Percentiles rank a stretch among this genome's conserved stretches.
These are phyloP conservation scores for Coffea humblotiana DNA, from an alignment of 305 asterid species.

Conservation along the genomic window DNA sequence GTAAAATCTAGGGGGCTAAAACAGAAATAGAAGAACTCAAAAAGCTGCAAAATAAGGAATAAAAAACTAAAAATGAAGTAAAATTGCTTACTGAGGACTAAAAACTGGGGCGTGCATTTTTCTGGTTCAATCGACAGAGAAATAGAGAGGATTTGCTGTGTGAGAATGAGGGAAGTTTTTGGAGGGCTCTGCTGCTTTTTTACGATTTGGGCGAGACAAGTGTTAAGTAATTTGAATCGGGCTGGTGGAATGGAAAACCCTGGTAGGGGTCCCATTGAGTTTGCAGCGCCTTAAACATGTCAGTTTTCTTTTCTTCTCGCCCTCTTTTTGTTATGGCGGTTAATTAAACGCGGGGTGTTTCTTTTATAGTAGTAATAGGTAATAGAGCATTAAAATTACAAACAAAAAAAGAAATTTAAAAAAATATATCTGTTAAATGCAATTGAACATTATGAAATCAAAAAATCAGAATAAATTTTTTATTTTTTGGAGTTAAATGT, in stretches of 20 bases:
- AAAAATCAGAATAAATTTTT: too few relatives aligned
- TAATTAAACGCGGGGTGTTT: too few relatives aligned
- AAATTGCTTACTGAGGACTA: slow-evolving; percentile 40
- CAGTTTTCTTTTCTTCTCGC: background rate
- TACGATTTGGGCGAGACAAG: background rate
- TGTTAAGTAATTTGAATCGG: background rate
- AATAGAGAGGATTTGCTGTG: background rate
- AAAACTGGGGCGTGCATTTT: slow-evolving; percentile 51
- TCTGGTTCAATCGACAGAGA: slow-evolving; percentile 5
- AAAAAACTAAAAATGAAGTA: background rate
- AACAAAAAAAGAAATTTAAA: too few relatives aligned
- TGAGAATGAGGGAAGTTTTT: too few relatives aligned
- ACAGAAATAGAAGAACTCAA: background rate
- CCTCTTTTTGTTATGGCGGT: too few relatives aligned
- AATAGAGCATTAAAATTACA: too few relatives aligned
- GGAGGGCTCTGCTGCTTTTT: too few relatives aligned
- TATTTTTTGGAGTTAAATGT: too few relatives aligned
- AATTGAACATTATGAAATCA: too few relatives aligned
- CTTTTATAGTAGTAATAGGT: too few relatives aligned
- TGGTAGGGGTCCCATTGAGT: background rate
- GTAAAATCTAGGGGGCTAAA: background rate
- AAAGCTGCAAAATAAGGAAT: background rate
- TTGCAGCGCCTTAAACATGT: background rate
- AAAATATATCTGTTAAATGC: too few relatives aligned
- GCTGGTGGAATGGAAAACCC: slow-evolving; percentile 14